phyloP scores from a whole-genome alignment of 2,329 filamentous ascomycete genomes.

The Zymoseptoria pseudotritici region DNA sequence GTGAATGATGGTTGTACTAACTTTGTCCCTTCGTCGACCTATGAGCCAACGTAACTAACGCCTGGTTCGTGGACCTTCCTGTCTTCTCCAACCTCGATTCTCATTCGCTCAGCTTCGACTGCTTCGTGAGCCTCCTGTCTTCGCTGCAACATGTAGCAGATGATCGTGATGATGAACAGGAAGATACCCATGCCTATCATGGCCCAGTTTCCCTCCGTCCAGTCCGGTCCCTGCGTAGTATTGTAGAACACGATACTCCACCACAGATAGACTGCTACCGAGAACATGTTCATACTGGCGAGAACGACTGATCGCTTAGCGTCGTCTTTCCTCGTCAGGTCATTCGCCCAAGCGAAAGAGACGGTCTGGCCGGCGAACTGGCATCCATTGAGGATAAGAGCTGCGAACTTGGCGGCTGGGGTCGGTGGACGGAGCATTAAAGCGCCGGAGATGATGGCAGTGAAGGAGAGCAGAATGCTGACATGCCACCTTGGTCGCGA shows the following conservation, averaged over 20 bases:
- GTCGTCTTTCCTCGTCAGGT: conserved; percentile 19
- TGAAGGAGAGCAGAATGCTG: conserved; percentile 21
- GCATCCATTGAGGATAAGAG: conserved; percentile 20
- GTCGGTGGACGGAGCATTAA: conserved; percentile 18
- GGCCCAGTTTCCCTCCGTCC: conserved; percentile 21
- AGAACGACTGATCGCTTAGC: conserved; percentile 20
- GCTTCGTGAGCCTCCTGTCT: conserved; percentile 17
- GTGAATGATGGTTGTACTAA: neutral
- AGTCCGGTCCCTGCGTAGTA: conserved; percentile 20
- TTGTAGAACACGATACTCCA: conserved; percentile 26
- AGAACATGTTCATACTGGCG: conserved; percentile 24
- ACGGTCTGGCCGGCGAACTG: conserved; percentile 23
- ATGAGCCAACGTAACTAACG: neutral
- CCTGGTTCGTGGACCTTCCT: neutral
- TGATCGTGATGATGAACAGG: conserved; percentile 17
- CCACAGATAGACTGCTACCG: conserved; percentile 21
- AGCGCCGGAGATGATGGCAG: conserved; percentile 19
- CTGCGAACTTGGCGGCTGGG: conserved; percentile 19
- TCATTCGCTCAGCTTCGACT: conserved; percentile 1
- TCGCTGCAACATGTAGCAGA: conserved; percentile 15
- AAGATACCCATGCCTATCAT: conserved; percentile 25
- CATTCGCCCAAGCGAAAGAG: conserved; percentile 24
- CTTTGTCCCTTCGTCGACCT: neutral
- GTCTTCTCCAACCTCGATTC: neutral
- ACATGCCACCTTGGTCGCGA: conserved; percentile 19